phyloP scores from a whole-genome alignment of 805 yeast species.

The Pichia heedii region DNA sequence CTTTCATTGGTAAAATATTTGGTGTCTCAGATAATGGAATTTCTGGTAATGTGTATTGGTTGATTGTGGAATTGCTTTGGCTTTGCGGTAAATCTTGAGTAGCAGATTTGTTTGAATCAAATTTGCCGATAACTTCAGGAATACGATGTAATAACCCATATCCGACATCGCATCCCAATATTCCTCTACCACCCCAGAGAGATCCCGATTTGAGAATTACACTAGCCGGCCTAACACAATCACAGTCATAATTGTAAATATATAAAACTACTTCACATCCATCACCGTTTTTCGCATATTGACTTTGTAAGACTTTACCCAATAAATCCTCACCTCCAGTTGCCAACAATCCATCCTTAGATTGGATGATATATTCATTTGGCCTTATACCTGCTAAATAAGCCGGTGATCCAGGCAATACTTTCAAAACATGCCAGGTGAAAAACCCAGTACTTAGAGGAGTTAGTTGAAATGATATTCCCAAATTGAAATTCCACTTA shows the following conservation, averaged over 20 bases:
- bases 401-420: constrained; percentile 74
- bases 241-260: constrained; percentile 84
- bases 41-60: not conserved
- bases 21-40: constrained; percentile 5
- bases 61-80: not conserved
- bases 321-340: constrained; percentile 82
- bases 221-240: constrained; percentile 60
- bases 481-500: constrained; percentile 32
- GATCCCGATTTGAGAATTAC: constrained; percentile 68
- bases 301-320: constrained; percentile 54
- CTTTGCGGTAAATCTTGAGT: constrained; percentile 15
- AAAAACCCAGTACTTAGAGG: constrained; percentile 67
- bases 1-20: constrained; percentile 4
- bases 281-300: constrained; percentile 27
- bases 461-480: constrained; percentile 67
- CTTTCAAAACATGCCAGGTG: constrained; percentile 78
- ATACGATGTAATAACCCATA: constrained; percentile 70
- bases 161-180: constrained; percentile 91
- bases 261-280: constrained; percentile 36
- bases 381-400: constrained; percentile 74
- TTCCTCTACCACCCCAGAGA: constrained; percentile 77
- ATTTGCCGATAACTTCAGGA: constrained; percentile 56
- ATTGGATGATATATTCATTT: constrained; percentile 83
- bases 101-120: constrained; percentile 2
- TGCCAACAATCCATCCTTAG: constrained; percentile 75